These are phyloP conservation scores for Malbranchea zuffiana DNA, from an alignment of 2,329 filamentous ascomycete genomes.

Conservation along the genomic window DNA sequence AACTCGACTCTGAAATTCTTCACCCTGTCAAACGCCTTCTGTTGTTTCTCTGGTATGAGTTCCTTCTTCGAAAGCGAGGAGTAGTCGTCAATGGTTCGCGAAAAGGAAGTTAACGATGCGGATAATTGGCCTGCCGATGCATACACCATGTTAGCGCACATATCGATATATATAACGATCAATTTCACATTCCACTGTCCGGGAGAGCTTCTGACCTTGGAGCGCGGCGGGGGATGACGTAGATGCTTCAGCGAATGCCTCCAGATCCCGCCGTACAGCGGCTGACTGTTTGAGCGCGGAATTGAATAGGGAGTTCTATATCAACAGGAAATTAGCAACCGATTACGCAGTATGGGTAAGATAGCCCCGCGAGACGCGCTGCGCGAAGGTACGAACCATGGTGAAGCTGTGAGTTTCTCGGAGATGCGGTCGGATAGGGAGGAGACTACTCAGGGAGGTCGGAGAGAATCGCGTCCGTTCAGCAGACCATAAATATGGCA, in stretches of 20 bases:
- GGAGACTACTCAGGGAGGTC: too few relatives aligned
- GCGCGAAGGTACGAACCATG: too few relatives aligned
- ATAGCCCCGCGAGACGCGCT: too few relatives aligned
- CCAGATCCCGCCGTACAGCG: conserved; percentile 64
- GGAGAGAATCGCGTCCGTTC: too few relatives aligned
- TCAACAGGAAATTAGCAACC: neutral
- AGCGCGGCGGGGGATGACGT: conserved; percentile 50
- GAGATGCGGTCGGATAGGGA: too few relatives aligned
- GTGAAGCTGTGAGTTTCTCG: too few relatives aligned
- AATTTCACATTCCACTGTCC: neutral
- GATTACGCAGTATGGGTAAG: too few relatives aligned
- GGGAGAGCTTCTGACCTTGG: conserved; percentile 36
- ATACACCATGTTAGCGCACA: neutral
- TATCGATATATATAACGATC: too few relatives aligned
- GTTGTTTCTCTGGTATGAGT: conserved; percentile 78
- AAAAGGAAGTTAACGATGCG: conserved; percentile 69
- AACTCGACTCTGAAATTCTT: conserved; percentile 78
- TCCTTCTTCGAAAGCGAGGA: conserved; percentile 74
- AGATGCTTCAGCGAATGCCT: conserved; percentile 52
- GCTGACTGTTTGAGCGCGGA: conserved; percentile 75
- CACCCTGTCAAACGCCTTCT: conserved; percentile 76
- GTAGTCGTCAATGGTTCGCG: conserved; percentile 89
- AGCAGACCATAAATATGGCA: too few relatives aligned
- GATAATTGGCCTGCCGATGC: conserved; percentile 59
- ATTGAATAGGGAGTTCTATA: conserved; percentile 72